These are phyloP conservation scores for Ustilago cynodontis DNA, from an alignment of 1,284 basidiomycete genomes.

Conservation along the genomic window DNA sequence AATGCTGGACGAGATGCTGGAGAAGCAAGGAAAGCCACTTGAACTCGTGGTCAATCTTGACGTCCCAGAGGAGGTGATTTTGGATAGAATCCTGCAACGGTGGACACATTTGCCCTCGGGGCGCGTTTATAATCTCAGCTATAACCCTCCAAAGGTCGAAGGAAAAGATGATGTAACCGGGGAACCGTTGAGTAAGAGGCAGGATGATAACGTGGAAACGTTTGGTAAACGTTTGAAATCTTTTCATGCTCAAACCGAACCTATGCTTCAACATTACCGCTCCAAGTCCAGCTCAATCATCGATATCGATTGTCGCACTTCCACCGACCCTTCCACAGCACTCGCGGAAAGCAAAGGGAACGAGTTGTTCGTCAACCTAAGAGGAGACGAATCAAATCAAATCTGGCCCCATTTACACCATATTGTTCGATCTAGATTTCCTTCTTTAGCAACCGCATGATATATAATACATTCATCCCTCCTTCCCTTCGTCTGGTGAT, in stretches of 20 bases:
- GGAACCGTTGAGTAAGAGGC: constrained; percentile 86
- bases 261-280: constrained; percentile 83
- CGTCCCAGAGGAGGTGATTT: constrained; percentile 89
- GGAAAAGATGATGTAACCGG: constrained; percentile 93
- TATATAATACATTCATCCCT: background rate
- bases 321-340: constrained; percentile 3
- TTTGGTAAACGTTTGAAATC: constrained; percentile 83
- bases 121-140: constrained; percentile 78
- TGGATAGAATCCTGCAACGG: constrained; percentile 82
- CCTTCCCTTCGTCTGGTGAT: background rate
- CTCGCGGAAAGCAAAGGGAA: background rate
- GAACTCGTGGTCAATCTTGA: constrained; percentile 91
- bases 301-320: constrained; percentile 30
- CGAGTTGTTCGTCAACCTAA: constrained; percentile 78
- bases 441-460: constrained; percentile 11
- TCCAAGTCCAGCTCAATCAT: constrained; percentile 71
- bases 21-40: constrained; percentile 70
- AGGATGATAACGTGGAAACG: constrained; percentile 90
- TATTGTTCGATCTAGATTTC: constrained; percentile 71
- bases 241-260: constrained; percentile 89
- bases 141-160: constrained; percentile 85
- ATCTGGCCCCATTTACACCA: constrained; percentile 87
- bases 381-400: constrained; percentile 87
- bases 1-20: constrained; percentile 77
- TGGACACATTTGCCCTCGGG: constrained; percentile 78